Evolutionary conservation across 768 basidiomycete genomes (phyloP).

Genomic region (Mycena galericulata): DNA sequence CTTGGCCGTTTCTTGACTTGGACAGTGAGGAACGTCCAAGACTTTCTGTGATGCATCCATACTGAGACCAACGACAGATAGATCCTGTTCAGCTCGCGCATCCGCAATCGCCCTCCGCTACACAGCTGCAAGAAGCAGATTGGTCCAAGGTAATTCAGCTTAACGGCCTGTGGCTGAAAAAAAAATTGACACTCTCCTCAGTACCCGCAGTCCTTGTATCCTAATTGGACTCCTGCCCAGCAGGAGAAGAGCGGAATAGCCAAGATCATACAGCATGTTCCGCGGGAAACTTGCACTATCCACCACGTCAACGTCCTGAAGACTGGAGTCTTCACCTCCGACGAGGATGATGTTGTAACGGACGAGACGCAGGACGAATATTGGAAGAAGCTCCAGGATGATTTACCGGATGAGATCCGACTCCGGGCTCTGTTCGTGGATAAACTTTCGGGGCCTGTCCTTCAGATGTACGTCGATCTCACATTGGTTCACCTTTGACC

Average conservation of each 20-base stretch:
- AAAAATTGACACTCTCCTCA: slow-evolving; percentile 40
- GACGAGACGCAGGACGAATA: slow-evolving; percentile 40
- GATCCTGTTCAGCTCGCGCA: slow-evolving; percentile 33
- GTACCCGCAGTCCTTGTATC: slow-evolving; percentile 66
- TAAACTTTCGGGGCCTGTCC: slow-evolving; percentile 59
- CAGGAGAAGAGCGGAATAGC: slow-evolving; percentile 52
- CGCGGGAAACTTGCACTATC: slow-evolving; percentile 44
- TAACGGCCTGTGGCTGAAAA: neutral
- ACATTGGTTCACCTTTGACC: neutral
- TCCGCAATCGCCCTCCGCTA: slow-evolving; percentile 9
- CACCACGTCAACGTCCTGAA: slow-evolving; percentile 54
- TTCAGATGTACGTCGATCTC: slow-evolving; percentile 53
- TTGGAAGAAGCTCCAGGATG: slow-evolving; percentile 48
- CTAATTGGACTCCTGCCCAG: slow-evolving; percentile 66
- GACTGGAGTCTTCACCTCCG: slow-evolving; percentile 47
- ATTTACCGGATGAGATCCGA: slow-evolving; percentile 50
- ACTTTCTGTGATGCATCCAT: neutral
- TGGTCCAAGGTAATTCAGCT: slow-evolving; percentile 24
- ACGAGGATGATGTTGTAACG: slow-evolving; percentile 37
- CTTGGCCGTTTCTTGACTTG: slow-evolving; percentile 58
- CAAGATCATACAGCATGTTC: slow-evolving; percentile 40
- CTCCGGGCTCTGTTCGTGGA: slow-evolving; percentile 64
- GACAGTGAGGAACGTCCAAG: slow-evolving; percentile 38
- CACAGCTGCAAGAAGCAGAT: neutral
- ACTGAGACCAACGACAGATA: slow-evolving; percentile 27